Percentiles rank a stretch among this genome's conserved stretches.
These are phyloP conservation scores for Sarocladiaceae sp. DNA, from an alignment of 2,329 filamentous ascomycete species.

Conservation along the genomic window DNA sequence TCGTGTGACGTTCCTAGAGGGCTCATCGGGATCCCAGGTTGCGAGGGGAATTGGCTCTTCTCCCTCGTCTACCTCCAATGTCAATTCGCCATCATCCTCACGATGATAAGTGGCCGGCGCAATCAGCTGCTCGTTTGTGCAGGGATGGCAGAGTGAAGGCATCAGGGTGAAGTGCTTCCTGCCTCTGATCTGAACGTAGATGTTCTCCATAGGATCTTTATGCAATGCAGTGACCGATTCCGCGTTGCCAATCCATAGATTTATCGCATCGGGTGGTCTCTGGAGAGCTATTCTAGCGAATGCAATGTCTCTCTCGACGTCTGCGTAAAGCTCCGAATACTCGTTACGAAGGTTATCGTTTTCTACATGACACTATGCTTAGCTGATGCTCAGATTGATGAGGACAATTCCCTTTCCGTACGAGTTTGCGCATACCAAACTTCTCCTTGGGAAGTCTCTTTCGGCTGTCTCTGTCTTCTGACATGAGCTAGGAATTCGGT, in stretches of 20 bases:
- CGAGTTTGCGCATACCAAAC: constrained; percentile 71
- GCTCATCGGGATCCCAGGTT: constrained; percentile 66
- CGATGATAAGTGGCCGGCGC: constrained; percentile 52
- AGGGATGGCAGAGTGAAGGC: constrained; percentile 63
- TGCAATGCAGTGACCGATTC: constrained; percentile 65
- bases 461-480: constrained; percentile 42
- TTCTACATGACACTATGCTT: constrained; percentile 37
- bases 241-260: constrained; percentile 76
- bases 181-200: constrained; percentile 71
- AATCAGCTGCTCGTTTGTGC: constrained; percentile 58
- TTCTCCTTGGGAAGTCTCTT: constrained; percentile 29
- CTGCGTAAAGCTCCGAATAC: constrained; percentile 55
- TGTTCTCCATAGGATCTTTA: constrained; percentile 80
- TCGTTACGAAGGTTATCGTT: constrained; percentile 77
- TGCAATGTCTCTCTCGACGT: constrained; percentile 58
- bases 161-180: constrained; percentile 69
- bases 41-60: constrained; percentile 54
- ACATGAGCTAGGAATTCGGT: constrained; percentile 55
- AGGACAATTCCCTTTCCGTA: constrained; percentile 28
- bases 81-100: constrained; percentile 17
- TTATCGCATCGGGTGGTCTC: constrained; percentile 64
- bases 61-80: constrained; percentile 28
- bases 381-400: neutral
- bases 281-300: constrained; percentile 68
- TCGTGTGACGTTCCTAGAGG: constrained; percentile 39